Percentiles rank a stretch among this genome's conserved stretches.
Conservation (phyloP, 768 basidiomycete genomes). For the Lactifluus echinatus region DNA sequence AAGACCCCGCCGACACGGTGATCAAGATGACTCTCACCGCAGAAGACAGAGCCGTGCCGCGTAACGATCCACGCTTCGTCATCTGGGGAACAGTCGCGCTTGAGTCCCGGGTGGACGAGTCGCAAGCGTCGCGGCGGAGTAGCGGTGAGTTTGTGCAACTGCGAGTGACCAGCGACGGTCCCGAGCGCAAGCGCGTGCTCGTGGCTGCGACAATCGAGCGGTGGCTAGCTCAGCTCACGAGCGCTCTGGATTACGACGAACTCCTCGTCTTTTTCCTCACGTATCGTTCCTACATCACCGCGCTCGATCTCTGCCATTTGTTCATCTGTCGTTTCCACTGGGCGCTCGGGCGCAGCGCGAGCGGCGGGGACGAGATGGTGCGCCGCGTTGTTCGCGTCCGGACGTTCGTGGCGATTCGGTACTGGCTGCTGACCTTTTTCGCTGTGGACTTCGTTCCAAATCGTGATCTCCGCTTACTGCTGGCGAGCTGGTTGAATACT, state of each 20-base stretch:
- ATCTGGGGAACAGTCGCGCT: slow-evolving; percentile 68
- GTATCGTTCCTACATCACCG: slow-evolving; percentile 76
- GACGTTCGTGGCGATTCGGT: slow-evolving; percentile 83
- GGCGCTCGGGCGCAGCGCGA: slow-evolving; percentile 51
- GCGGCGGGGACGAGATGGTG: slow-evolving; percentile 56
- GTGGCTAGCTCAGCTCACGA: slow-evolving; percentile 87
- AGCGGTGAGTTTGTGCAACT: slow-evolving; percentile 14
- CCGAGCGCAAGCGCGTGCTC: slow-evolving; percentile 43
- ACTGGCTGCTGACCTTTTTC: slow-evolving; percentile 90
- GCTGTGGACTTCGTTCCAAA: slow-evolving; percentile 80
- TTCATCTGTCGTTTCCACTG: slow-evolving; percentile 86
- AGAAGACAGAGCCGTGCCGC: slow-evolving; percentile 62
- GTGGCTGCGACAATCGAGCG: slow-evolving; percentile 88
- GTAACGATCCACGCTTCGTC: slow-evolving; percentile 85
- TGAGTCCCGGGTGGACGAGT: slow-evolving; percentile 24
- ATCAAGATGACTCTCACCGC: slow-evolving; percentile 62
- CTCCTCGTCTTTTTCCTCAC: slow-evolving; percentile 87
- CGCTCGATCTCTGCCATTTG: slow-evolving; percentile 71
- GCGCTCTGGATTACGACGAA: slow-evolving; percentile 79
- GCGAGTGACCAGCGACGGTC: slow-evolving; percentile 23
- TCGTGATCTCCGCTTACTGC: slow-evolving; percentile 59
- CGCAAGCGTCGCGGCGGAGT: slow-evolving; percentile 16
- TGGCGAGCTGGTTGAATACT: slow-evolving; percentile 79
- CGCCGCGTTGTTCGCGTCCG: slow-evolving; percentile 76
- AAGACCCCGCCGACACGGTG: slow-evolving; percentile 50